Percentiles rank a stretch among this genome's conserved stretches.
These are phyloP conservation scores for Ophiobolus disseminans DNA, from an alignment of 2,329 filamentous ascomycete genomes.

Conservation along the genomic window DNA sequence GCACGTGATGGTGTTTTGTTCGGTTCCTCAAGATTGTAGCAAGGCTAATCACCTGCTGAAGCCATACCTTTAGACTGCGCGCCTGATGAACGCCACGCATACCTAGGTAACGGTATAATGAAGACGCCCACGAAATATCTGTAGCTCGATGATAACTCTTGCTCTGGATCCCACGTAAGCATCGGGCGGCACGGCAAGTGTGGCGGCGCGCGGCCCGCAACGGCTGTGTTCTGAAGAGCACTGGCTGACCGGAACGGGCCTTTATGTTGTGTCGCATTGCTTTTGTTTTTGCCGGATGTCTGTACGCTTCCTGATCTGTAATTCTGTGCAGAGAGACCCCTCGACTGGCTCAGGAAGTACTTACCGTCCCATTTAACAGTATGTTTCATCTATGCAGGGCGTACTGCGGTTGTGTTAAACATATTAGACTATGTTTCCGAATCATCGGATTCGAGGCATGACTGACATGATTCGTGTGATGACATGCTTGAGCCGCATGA, in stretches of 20 bases:
- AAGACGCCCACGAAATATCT: too few relatives aligned
- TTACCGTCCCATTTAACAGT: background rate
- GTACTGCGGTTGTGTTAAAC: background rate
- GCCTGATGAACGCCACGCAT: background rate
- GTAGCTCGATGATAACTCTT: too few relatives aligned
- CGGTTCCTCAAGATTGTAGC: background rate
- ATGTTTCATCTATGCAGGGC: background rate
- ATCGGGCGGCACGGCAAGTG: slow-evolving; percentile 16
- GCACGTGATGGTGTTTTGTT: background rate
- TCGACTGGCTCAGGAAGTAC: background rate
- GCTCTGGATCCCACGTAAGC: slow-evolving; percentile 10
- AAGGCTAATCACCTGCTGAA: background rate
- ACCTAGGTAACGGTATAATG: too few relatives aligned
- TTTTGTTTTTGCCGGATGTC: slow-evolving; percentile 1
- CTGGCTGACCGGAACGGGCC: slow-evolving; percentile 3
- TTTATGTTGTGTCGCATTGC: slow-evolving; percentile 3
- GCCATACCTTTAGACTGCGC: background rate
- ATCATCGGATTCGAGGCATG: background rate
- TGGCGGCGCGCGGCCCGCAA: slow-evolving; percentile 28
- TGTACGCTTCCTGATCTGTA: slow-evolving; percentile 10
- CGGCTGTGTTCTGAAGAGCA: slow-evolving; percentile 13
- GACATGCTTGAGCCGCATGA: background rate
- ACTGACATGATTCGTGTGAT: background rate
- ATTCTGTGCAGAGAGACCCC: slow-evolving; percentile 10
- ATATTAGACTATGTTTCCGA: background rate